Base-by-base conservation (phyloP, 2,329 filamentous ascomycete species). In the Zymoseptoria passerinii region DNA sequence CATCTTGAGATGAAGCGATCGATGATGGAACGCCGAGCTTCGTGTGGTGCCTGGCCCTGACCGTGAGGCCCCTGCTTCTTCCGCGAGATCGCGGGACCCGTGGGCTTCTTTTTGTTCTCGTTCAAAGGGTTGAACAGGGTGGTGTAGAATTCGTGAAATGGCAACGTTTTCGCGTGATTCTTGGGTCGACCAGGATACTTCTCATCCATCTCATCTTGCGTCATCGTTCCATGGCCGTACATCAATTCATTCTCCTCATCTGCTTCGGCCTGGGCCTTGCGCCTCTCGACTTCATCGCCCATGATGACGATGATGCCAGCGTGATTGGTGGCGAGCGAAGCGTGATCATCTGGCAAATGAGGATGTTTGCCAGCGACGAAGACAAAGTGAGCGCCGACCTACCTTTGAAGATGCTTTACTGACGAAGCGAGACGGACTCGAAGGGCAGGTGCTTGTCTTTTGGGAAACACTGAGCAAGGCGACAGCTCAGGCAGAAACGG, bases 1-100 rank as follows among this genome's bases (percentile, higher is more conserved):
- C 94, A 99, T 71, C 84, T 82, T 13, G 83, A 81, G 65, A 99
- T 90, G 76, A 96, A 99, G 7, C 87, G 81, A 57, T 92, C 84
- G 63, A 99, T 90, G 64, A 96, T 88, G 66, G 85, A 83, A 0
- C 88, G 83, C 44, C 90, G 84, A 61, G 88, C 82, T 71, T 96
- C 91, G 64, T 92, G 84, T 0, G 90, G 86, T 3, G 85, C 60
- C 5, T 60, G 56, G 23, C 57, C 58, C 10, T 61, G 51, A 40
- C 85, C 83, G 63, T 84, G 78, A 0, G 83, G 81, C 0, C 84
- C 86, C 57, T 77, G 74, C 70, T 85, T 88, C 61, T 77, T 75
- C 40, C 83, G 80, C 27, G 79, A 75, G 8, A 78, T 73, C 1
- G 78, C 77, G 3, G 79, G 77, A 0, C 82, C 83, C 0, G 81